Percentiles rank a stretch among this genome's conserved stretches.
Evolutionary conservation across 2,329 filamentous ascomycete species (phyloP).

Genomic region (Gyromitra esculenta): DNA sequence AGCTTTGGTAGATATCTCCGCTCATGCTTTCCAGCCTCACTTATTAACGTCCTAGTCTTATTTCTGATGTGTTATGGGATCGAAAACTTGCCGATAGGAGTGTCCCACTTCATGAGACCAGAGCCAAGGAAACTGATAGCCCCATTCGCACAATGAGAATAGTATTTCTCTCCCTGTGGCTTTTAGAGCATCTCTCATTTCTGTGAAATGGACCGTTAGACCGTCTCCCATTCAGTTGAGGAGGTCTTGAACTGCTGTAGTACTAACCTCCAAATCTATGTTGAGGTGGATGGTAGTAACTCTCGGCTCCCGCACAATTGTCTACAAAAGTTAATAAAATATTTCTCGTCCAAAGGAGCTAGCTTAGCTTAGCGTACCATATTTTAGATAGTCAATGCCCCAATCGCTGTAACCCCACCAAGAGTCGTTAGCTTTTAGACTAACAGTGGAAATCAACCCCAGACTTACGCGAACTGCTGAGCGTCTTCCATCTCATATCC

Average conservation of each 20-base stretch:
- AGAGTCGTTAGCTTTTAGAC: not conserved
- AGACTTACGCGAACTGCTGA: slow-evolving; percentile 62
- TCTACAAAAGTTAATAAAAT: slow-evolving; percentile 8
- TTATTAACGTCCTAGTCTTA: not conserved
- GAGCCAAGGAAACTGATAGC: slow-evolving; percentile 59
- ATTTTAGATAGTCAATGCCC: slow-evolving; percentile 37
- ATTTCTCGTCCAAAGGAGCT: not conserved
- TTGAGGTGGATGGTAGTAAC: slow-evolving; percentile 29
- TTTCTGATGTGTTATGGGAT: not conserved
- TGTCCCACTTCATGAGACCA: slow-evolving; percentile 60
- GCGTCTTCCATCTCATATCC: slow-evolving; percentile 67
- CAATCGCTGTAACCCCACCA: slow-evolving; percentile 12
- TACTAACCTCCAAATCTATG: slow-evolving; percentile 23
- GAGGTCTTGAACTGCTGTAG: too few species aligned
- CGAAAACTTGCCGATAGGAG: slow-evolving; percentile 58
- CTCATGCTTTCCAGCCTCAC: slow-evolving; percentile 57
- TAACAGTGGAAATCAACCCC: not conserved
- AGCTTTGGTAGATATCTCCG: slow-evolving; percentile 60
- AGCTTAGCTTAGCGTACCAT: slow-evolving; percentile 1
- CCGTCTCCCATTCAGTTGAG: not conserved
- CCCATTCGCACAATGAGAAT: slow-evolving; percentile 61
- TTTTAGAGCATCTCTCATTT: slow-evolving; percentile 60
- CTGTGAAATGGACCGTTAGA: slow-evolving; percentile 57
- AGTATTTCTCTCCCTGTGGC: slow-evolving; percentile 59
- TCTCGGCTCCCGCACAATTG: slow-evolving; percentile 37